Evolutionary conservation across 768 basidiomycete genomes (phyloP).

Genomic region (Pulveroboletus sp.): DNA sequence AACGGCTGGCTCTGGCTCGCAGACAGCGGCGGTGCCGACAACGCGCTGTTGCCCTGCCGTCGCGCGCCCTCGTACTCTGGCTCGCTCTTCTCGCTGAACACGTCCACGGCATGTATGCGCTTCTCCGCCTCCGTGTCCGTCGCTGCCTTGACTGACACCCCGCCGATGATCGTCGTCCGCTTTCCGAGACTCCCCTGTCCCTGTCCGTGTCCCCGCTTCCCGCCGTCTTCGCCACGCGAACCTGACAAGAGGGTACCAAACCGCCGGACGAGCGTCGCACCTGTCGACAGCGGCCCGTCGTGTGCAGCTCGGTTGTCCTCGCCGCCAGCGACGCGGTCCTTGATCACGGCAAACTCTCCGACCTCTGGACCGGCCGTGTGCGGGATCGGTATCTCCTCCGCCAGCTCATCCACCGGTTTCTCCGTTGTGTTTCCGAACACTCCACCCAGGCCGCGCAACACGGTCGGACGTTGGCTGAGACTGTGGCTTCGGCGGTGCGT

Average conservation of each 20-base stretch:
- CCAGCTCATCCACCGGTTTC: conserved; percentile 42
- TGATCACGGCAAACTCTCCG: conserved; percentile 46
- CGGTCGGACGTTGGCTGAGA: conserved; percentile 67
- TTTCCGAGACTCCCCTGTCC: conserved; percentile 36
- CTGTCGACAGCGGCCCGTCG: conserved; percentile 44
- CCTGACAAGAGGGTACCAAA: conserved; percentile 61
- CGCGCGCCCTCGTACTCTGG: conserved; percentile 23
- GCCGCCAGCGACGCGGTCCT: conserved; percentile 26
- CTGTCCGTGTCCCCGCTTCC: too few relatives aligned
- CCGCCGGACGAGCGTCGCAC: conserved; percentile 71
- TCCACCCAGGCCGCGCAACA: conserved; percentile 52
- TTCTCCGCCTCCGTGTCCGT: conserved; percentile 36
- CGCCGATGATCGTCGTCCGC: conserved; percentile 51
- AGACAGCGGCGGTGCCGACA: conserved; percentile 32
- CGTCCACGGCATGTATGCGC: conserved; percentile 14
- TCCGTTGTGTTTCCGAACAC: conserved; percentile 51
- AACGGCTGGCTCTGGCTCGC: conserved; percentile 54
- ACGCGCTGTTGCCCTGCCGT: conserved; percentile 8
- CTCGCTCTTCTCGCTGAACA: conserved; percentile 19
- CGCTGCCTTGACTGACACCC: conserved; percentile 37
- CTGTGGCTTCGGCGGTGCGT: conserved; percentile 83
- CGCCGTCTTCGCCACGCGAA: conserved; percentile 39
- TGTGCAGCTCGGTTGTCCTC: conserved; percentile 25
- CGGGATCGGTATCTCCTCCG: conserved; percentile 39
- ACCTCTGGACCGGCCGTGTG: conserved; percentile 67